phyloP scores from a whole-genome alignment of 2,329 filamentous ascomycete genomes.

The Diaporthe velutina region DNA sequence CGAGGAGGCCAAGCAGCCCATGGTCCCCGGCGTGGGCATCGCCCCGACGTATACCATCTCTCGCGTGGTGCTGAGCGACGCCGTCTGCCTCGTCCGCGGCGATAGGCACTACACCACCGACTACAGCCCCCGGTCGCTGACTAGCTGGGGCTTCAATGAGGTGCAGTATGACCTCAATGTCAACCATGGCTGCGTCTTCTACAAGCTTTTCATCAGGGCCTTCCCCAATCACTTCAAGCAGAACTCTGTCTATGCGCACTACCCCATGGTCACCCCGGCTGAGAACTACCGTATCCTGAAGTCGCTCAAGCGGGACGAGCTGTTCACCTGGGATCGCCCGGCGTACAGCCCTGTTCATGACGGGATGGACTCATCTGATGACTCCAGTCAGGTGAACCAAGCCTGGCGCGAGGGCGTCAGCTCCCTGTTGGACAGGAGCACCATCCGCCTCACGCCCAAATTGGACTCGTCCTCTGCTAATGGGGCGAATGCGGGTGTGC shows the following conservation, averaged over 20 bases:
- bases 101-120: constrained; percentile 86
- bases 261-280: constrained; percentile 76
- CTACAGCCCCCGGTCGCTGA: constrained; percentile 79
- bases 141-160: constrained; percentile 87
- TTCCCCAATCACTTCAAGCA: constrained; percentile 84
- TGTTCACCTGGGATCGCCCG: constrained; percentile 79
- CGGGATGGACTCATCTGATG: constrained; percentile 71
- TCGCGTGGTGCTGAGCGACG: constrained; percentile 81
- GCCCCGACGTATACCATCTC: constrained; percentile 82
- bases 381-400: constrained; percentile 72
- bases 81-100: constrained; percentile 81
- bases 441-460: constrained; percentile 66
- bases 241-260: constrained; percentile 86
- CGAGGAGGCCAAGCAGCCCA: constrained; percentile 80
- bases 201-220: constrained; percentile 84
- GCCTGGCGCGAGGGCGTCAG: constrained; percentile 74
- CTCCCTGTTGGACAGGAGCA: constrained; percentile 70
- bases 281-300: constrained; percentile 81
- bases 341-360: constrained; percentile 62
- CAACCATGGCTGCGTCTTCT: constrained; percentile 86
- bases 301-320: constrained; percentile 73
- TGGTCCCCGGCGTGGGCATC: constrained; percentile 81
- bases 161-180: constrained; percentile 78
- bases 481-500: neutral
- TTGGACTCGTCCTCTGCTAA: neutral